Base-by-base conservation (phyloP, 306 rosid genomes). In the Hippophae tibetana region DNA sequence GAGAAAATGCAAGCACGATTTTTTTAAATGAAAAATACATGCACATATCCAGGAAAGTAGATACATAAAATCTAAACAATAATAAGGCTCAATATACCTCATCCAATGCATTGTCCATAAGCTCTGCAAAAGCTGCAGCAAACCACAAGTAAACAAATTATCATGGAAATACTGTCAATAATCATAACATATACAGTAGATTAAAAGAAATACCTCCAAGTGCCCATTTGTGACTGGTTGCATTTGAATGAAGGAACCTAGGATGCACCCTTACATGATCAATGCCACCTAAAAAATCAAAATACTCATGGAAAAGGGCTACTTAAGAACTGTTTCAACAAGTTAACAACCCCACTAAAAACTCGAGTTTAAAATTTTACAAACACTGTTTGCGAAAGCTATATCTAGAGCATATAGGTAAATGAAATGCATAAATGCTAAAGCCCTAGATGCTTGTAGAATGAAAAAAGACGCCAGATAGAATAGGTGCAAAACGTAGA, bases 211-310 rank as follows among this genome's bases (percentile, higher is more conserved):
- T 6, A 55, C 98, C 98, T 87, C 98, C 98, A 47, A 90, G 87
- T 42, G 92, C 94, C 97, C 98, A 90, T 74, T 90, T 90, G 66
- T 90, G 96, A 78, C 98, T 87, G 47, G 96, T 90, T 9, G 98
- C 98, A 87, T 90, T 87, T 52, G 98, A 87, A 58, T 90, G 98
- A 25, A 90, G 86, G 83, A 90, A 90, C 84, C 73, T 90, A 1
- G 98, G 98, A 62, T 90, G 96, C 57, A 90, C 90, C 67, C 98
- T 78, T 5, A 84, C 92, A 41, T 85, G 98, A 73, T 87, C 98
- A 89, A 90, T 76, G 56, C 98, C 98, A 70, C 68, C 98, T 90
- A 86, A 69, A 77, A 42, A 72, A 61, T 52, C 51, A 54, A 53
- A 38, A 74, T n/a, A 47, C 5, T 13, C 11, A 13, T 10, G 3